Evolutionary conservation across 2,329 filamentous ascomycete genomes (phyloP), one percentile per base, ranked within the genome.

Genomic region (Aspergillus bombycis): DNA sequence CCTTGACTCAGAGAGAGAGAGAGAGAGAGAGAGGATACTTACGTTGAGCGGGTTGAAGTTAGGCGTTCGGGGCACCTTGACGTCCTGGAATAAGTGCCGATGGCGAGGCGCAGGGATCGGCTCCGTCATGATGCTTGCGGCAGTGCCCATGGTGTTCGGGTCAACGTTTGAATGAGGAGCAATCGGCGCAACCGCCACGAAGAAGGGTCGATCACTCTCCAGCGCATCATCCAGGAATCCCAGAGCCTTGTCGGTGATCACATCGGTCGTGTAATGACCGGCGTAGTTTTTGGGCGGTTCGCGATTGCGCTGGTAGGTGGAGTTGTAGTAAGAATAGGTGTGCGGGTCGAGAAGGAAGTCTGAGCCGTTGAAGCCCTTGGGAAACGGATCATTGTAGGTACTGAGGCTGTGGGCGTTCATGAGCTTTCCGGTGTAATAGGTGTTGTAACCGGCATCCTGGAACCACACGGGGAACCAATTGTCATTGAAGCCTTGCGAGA

Each of bases 301-400:
- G 1, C 80, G 76, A 67, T 91, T 89, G 11, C 86, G 82, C 64
- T 89, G 85, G 72, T 88, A 89, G 5, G 84, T 88, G 1, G 86
- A 81, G 70, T 91, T 91, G 30, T 88, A 81, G 71, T 91, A 92
- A 32, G 85, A 80, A 70, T 92, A 92, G 0, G 89, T 92, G 67
- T 71, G 75, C 3, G 77, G 77, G 57, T 79, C 77, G 10, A 83
- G 74, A 4, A 83, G 71, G 65, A 83, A 81, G 52, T 82, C 80
- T 0, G 77, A 78, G 7, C 73, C 75, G 34, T 75, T 80, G 60
- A 79, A 81, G 0, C 78, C 79, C 19, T 72, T 72, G 1, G 72
- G 70, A 54, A 74, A 69, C 0, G 79, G 79, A 2, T 67, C 65
- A 63, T 85, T 69, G 66, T 85, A 86, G 66, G 85, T 86, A 10